Conservation (phyloP, 352 stramenopile species). For the Pilasporangium apinafurcum region DNA sequence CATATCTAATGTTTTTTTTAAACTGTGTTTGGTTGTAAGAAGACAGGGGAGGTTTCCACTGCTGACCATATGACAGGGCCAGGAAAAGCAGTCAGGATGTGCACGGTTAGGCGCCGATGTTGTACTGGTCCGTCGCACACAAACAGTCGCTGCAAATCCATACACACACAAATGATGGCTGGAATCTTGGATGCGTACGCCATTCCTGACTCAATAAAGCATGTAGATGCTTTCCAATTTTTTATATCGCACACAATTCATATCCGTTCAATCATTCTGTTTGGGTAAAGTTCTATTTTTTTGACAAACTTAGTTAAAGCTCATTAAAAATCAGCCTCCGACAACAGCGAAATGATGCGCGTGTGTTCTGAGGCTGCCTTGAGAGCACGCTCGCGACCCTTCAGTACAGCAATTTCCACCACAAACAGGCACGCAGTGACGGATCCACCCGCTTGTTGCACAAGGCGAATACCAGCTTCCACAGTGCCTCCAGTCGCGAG, state of each 20-base stretch:
- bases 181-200: too few species aligned
- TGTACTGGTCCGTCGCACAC: too few species aligned
- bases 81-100: too few species aligned
- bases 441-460: conserved; percentile 79
- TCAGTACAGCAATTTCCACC: conserved; percentile 87
- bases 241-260: neutral
- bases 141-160: too few species aligned
- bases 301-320: too few species aligned
- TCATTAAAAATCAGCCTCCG: conserved; percentile 59
- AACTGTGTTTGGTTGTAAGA: too few species aligned
- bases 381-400: conserved; percentile 41
- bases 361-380: conserved; percentile 28
- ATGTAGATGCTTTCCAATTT: neutral
- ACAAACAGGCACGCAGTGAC: conserved; percentile 93
- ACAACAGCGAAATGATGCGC: conserved; percentile 59
- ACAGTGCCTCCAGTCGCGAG: conserved; percentile 96
- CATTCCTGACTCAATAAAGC: neutral
- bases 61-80: too few species aligned
- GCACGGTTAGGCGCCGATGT: too few species aligned
- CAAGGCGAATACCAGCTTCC: conserved; percentile 79
- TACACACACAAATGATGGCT: too few species aligned
- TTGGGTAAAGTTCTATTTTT: neutral
- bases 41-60: too few species aligned
- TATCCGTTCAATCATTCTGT: neutral
- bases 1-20: too few species aligned